A percentile compares a stretch with the other conserved stretches of the same genome.
phyloP scores from a whole-genome alignment of 768 basidiomycete species.

The Xerocomellus amylosporus region DNA sequence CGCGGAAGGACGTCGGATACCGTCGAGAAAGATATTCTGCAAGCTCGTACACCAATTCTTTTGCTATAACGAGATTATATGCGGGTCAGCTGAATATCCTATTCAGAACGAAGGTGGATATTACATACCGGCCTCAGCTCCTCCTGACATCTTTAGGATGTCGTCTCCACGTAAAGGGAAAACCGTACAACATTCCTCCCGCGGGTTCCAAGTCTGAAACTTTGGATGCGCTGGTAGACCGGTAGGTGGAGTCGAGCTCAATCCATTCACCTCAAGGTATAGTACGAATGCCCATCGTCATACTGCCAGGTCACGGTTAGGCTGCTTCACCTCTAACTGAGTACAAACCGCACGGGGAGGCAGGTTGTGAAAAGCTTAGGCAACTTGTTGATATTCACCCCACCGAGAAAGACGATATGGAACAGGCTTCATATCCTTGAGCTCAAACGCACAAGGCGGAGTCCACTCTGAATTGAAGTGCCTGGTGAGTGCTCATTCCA shows the following conservation, averaged over 20 bases:
- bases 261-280: slow-evolving; percentile 77
- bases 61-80: slow-evolving; percentile 39
- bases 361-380: not conserved
- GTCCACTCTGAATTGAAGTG: slow-evolving; percentile 45
- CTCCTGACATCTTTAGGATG: slow-evolving; percentile 29
- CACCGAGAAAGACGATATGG: slow-evolving; percentile 64
- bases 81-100: not conserved
- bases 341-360: not conserved
- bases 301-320: slow-evolving; percentile 34
- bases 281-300: slow-evolving; percentile 65
- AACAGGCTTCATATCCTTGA: slow-evolving; percentile 50
- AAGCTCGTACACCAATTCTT: slow-evolving; percentile 66
- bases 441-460: slow-evolving; percentile 39
- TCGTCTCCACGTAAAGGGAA: slow-evolving; percentile 43
- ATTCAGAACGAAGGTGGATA: not conserved
- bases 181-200: slow-evolving; percentile 48
- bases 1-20: slow-evolving; percentile 55
- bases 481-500: not conserved
- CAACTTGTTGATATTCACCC: slow-evolving; percentile 60
- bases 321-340: not conserved
- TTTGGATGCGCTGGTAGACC: slow-evolving; percentile 52
- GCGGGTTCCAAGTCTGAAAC: slow-evolving; percentile 51
- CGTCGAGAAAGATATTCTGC: slow-evolving; percentile 63
- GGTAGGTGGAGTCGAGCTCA: slow-evolving; percentile 62
- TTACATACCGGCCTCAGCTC: slow-evolving; percentile 28